Conservation (phyloP, 2,329 filamentous ascomycete species). For the Pseudocercospora macadamiae region DNA sequence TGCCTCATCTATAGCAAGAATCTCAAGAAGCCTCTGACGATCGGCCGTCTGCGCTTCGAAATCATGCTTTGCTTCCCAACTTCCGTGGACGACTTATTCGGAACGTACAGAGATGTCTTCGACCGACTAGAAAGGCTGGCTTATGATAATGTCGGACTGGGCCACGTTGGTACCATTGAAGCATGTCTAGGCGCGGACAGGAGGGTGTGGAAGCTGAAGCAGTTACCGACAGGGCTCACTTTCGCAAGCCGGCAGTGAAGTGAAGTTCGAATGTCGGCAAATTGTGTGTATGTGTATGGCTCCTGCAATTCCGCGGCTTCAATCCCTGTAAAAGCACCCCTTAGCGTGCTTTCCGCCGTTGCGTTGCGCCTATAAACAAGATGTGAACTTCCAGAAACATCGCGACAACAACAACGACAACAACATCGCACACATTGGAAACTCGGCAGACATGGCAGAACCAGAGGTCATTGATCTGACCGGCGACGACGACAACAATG, state of each 20-base stretch:
- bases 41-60: conserved; percentile 18
- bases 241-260: conserved; percentile 17
- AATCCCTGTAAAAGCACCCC: not conserved
- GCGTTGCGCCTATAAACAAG: too few relatives aligned
- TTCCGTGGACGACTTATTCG: conserved; percentile 22
- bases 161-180: conserved; percentile 19
- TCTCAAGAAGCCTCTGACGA: conserved; percentile 6
- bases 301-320: not conserved
- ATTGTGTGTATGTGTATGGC: not conserved
- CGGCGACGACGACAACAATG: not conserved
- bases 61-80: conserved; percentile 21
- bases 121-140: conserved; percentile 23
- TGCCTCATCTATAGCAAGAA: conserved; percentile 12
- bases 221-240: conserved; percentile 14
- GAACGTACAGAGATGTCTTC: conserved; percentile 24
- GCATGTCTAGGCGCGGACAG: conserved; percentile 19
- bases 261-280: too few relatives aligned
- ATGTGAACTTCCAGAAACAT: too few relatives aligned
- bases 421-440: not conserved
- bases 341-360: not conserved
- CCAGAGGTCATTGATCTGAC: not conserved
- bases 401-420: not conserved
- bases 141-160: conserved; percentile 20
- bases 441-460: not conserved
- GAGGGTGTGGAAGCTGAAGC: conserved; percentile 22